These are phyloP conservation scores for Candida yuanshanica DNA, from an alignment of 805 yeast species.

Conservation along the genomic window DNA sequence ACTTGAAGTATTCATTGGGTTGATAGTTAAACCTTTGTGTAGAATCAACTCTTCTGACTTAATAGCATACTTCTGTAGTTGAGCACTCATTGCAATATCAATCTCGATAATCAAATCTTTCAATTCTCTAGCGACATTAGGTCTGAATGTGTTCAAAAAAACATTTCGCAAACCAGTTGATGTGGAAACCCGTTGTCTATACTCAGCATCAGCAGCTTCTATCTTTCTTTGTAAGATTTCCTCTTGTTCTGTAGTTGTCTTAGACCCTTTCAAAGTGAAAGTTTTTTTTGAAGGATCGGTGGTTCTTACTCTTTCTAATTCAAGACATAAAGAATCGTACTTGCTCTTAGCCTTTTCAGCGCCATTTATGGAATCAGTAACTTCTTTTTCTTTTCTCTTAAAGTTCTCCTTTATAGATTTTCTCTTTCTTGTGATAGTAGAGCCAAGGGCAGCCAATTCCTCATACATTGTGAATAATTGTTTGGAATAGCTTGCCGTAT, in stretches of 20 bases:
- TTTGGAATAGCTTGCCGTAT: constrained; percentile 69
- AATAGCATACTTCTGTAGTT: constrained; percentile 83
- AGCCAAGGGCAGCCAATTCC: constrained; percentile 67
- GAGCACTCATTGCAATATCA: constrained; percentile 85
- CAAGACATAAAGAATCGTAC: constrained; percentile 77
- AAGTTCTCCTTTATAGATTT: constrained; percentile 80
- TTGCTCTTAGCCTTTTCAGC: constrained; percentile 85
- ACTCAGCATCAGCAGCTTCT: constrained; percentile 80
- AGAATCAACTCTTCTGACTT: constrained; percentile 78
- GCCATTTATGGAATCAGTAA: constrained; percentile 68
- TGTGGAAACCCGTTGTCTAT: constrained; percentile 65
- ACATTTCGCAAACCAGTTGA: constrained; percentile 73
- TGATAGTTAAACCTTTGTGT: constrained; percentile 77
- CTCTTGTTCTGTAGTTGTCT: constrained; percentile 77
- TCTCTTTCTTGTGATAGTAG: constrained; percentile 65
- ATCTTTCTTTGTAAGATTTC: constrained; percentile 82
- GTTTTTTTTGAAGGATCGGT: constrained; percentile 83
- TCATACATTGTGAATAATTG: constrained; percentile 83
- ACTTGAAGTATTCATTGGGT: constrained; percentile 57
- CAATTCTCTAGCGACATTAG: constrained; percentile 63
- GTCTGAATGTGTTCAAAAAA: constrained; percentile 68
- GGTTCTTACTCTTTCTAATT: constrained; percentile 73
- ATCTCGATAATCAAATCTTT: constrained; percentile 77
- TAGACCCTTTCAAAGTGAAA: constrained; percentile 72
- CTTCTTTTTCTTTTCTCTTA: constrained; percentile 75